Evolutionary conservation across 305 asterid genomes (phyloP), one percentile per base, ranked within the genome.

Genomic region (Fraxinus sp.): DNA sequence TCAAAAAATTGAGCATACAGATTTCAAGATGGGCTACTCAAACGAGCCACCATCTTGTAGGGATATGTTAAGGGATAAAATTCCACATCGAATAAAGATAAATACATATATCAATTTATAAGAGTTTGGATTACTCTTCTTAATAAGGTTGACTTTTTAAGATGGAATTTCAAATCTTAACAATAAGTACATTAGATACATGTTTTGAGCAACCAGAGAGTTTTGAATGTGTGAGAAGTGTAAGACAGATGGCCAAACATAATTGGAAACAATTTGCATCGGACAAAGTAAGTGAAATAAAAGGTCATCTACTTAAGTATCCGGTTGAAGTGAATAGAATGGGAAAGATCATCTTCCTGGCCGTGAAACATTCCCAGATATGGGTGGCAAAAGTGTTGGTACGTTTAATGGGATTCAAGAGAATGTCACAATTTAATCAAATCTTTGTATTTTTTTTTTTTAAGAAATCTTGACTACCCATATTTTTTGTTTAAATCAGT

Each of bases 201-300:
- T 89, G 91, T 85, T 93, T 88, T 20, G 90, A 85, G 79, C 71
- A 75, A 39, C 97, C 96, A 0, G 89, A 89, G 84, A 83, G 91
- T 52, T n/a, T 93, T 37, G 96, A 93, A 78, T 93, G 97, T 30
- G 91, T 89, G 66, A 89, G 93, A 44, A 91, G 92, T 0, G 87
- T 92, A 37, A 92, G 91, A 79, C 88, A 88, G 86, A 86, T 92
- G 89, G 90, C 93, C 18, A 91, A 92, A 81, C 78, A 82, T 2
- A 92, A 93, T 82, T 93, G 95, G 96, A 83, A 85, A 71, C 93
- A 89, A 36, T 93, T 90, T 79, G 93, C 89, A 81, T 83, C 91
- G 3, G 85, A 81, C 1, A 93, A 92, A 77, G 86, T 89, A 55
- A 84, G 79, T 79, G 90, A 88, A 28, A 83, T 93, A 89, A 80